Evolutionary conservation across 2,329 filamentous ascomycete genomes (phyloP).

Genomic region (Fusarium sambucinum): DNA sequence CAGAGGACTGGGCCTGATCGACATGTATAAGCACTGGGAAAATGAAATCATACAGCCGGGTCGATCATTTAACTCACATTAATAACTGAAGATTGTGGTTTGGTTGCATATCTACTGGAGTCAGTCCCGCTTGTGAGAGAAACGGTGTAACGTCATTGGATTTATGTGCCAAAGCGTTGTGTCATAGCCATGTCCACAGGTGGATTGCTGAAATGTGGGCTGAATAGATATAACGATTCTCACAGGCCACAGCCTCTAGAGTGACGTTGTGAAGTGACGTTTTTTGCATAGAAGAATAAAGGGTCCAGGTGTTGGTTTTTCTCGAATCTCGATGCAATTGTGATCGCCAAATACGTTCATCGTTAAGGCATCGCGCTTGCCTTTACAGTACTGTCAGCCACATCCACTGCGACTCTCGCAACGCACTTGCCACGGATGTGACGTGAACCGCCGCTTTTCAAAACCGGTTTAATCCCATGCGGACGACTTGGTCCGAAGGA

Average conservation of each 20-base stretch:
- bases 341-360: constrained; percentile 21
- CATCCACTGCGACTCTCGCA: constrained; percentile 14
- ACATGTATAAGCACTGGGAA: constrained; percentile 28
- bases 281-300: constrained; percentile 20
- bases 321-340: constrained; percentile 38
- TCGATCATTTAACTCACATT: constrained; percentile 36
- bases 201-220: constrained; percentile 40
- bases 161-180: constrained; percentile 33
- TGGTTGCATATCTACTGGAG: constrained; percentile 38
- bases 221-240: constrained; percentile 13
- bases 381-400: constrained; percentile 24
- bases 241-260: constrained; percentile 19
- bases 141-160: constrained; percentile 40
- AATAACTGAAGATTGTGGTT: constrained; percentile 23
- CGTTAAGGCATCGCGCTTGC: constrained; percentile 1
- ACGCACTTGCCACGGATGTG: constrained; percentile 29
- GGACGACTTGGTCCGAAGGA: constrained; percentile 24
- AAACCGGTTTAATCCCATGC: constrained; percentile 34
- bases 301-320: constrained; percentile 12
- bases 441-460: constrained; percentile 37
- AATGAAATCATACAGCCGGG: constrained; percentile 36
- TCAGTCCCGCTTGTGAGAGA: constrained; percentile 26
- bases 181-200: constrained; percentile 34
- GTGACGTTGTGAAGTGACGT: constrained; percentile 37
- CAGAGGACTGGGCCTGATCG: constrained; percentile 25